Evolutionary conservation across 306 rosid genomes (phyloP), one percentile per base, ranked within the genome.

Genomic region (Chamaecrista fasciculata): DNA sequence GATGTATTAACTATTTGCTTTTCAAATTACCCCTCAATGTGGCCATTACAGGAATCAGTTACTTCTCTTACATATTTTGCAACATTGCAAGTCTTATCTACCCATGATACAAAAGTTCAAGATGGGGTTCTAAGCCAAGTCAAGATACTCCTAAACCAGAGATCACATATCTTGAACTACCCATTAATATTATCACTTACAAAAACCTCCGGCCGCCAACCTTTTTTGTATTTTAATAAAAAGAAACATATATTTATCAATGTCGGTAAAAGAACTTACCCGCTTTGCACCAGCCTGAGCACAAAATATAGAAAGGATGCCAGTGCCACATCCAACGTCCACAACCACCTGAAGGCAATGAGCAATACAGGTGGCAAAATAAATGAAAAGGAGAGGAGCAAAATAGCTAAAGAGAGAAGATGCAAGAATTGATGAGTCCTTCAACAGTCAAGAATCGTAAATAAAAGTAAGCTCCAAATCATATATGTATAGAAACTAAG

Each of bases 271-370:
- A 63, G 67, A 67, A 72, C 84, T 76, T 87, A 94, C 98, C 75
- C 98, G 89, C 74, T 82, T 94, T 31, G 98, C 98, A 47, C 98
- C 98, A 70, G 97, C 97, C 75, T 86, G 94, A 74, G 97, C 98
- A 82, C 98, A 94, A 81, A 94, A 94, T 77, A 94, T 94, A 25
- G 98, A 90, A 58, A 94, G 96, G 72, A 94, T 90, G 46, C 98
- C 98, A 0, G 98, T 90, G 70, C 98, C 98, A 40, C 98, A 94
- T 56, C 98, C 98, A 69, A 94, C 98, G 63, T 94, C 98, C 71
- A 94, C 87, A 23, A 94, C 98, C 56, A 94, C 98, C 98, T 90
- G 83, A 49, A 81, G 66, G 59, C 48, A 87, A 26, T 65, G 57
- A 71, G 62, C 57, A 72, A 58, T 26, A 31, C 6, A 76, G 40